A percentile compares a stretch with the other conserved stretches of the same genome.
Evolutionary conservation across 345 rosid genomes (phyloP).

Genomic region (Sisymbrium irio): DNA sequence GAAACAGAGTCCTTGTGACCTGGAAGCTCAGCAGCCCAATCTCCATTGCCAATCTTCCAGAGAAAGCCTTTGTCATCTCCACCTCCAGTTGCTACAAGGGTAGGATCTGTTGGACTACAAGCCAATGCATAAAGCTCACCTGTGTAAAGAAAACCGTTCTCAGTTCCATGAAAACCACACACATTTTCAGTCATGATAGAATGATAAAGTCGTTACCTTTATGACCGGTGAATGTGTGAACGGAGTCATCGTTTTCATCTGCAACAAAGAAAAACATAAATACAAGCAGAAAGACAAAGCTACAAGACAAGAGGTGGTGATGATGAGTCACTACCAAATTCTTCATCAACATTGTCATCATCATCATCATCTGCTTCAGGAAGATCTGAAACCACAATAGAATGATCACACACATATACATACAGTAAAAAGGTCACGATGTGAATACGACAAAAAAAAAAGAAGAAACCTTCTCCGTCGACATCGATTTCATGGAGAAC

Average conservation of each 20-base stretch:
- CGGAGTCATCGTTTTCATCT: constrained; percentile 79
- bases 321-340: constrained; percentile 32
- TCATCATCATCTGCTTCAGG: constrained; percentile 71
- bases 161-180: not conserved
- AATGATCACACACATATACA: not conserved
- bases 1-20: constrained; percentile 87
- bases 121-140: constrained; percentile 78
- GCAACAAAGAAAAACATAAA: not conserved
- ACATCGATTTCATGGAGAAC: constrained; percentile 60
- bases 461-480: constrained; percentile 67
- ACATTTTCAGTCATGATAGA: not conserved
- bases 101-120: constrained; percentile 76
- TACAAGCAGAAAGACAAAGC: not conserved
- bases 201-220: constrained; percentile 42
- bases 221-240: constrained; percentile 89
- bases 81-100: constrained; percentile 88
- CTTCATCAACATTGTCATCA: constrained; percentile 40
- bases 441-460: not conserved
- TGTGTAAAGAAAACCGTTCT: constrained; percentile 34
- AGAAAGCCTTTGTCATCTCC: constrained; percentile 81
- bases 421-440: not conserved
- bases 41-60: constrained; percentile 87
- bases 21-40: constrained; percentile 75
- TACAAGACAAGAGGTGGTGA: not conserved
- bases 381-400: constrained; percentile 48